Conservation (phyloP, 1,284 basidiomycete genomes). For the Austroboletus sp. region DNA sequence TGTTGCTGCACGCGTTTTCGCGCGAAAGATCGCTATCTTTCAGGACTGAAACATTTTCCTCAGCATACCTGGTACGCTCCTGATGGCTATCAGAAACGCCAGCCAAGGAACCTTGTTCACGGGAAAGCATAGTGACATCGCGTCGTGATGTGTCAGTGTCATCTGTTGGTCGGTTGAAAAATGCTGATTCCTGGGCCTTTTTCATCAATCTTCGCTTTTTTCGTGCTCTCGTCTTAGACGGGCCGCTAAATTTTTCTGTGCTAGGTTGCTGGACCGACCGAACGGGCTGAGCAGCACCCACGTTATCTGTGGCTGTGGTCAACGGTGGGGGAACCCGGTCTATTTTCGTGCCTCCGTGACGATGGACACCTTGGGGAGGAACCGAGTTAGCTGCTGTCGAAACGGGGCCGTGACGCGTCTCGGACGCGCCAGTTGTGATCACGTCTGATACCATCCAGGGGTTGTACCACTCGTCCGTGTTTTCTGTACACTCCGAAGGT, state of each 20-base stretch:
- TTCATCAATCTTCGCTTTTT: constrained; percentile 17
- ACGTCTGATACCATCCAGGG: constrained; percentile 15
- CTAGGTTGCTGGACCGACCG: not conserved
- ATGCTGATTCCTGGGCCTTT: constrained; percentile 4
- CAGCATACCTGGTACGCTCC: not conserved
- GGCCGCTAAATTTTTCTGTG: not conserved
- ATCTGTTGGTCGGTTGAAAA: not conserved
- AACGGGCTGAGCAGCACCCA: constrained; percentile 1
- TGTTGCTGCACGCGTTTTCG: not conserved
- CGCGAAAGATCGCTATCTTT: not conserved
- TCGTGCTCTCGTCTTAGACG: constrained; percentile 8
- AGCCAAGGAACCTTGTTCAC: constrained; percentile 4
- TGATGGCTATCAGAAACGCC: not conserved
- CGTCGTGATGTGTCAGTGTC: not conserved
- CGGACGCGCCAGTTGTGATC: constrained; percentile 7
- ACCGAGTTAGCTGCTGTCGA: not conserved
- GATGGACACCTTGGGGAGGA: too few species aligned
- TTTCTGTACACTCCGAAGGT: constrained; percentile 10
- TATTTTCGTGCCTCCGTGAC: not conserved
- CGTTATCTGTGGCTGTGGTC: not conserved
- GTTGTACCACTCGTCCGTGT: constrained; percentile 28
- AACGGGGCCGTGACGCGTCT: not conserved
- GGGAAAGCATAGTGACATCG: not conserved
- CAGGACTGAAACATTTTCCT: not conserved
- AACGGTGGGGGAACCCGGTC: not conserved